These are phyloP conservation scores for Kluyveromyces aestuarii DNA, from an alignment of 805 yeast species.

Conservation along the genomic window DNA sequence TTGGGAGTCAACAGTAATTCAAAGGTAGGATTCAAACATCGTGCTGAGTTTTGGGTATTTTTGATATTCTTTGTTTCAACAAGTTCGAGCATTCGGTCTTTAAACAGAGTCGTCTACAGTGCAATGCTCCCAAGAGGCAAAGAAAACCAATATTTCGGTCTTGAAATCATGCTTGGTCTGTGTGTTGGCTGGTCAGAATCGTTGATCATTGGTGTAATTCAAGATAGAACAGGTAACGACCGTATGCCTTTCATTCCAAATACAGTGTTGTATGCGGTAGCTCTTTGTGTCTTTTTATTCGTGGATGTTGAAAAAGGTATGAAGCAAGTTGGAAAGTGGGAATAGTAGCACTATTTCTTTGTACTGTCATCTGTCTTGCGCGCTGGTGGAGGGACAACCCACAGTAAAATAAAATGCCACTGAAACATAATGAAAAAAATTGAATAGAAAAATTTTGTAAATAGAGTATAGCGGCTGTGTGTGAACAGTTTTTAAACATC, in stretches of 20 bases:
- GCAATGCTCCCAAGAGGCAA: constrained; percentile 33
- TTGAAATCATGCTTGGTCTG: constrained; percentile 33
- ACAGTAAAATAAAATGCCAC: too few relatives aligned
- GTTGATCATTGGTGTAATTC: constrained; percentile 32
- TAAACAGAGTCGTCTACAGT: constrained; percentile 32
- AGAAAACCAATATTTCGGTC: constrained; percentile 36
- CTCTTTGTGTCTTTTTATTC: constrained; percentile 19
- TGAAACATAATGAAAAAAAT: too few relatives aligned
- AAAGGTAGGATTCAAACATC: constrained; percentile 31
- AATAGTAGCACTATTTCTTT: not conserved
- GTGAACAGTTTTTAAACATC: too few relatives aligned
- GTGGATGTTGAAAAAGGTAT: constrained; percentile 30
- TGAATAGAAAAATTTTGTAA: too few relatives aligned
- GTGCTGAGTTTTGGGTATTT: constrained; percentile 37
- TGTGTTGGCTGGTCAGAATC: constrained; percentile 36
- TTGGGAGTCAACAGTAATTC: constrained; percentile 25
- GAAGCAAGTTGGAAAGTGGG: constrained; percentile 12
- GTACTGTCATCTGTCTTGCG: too few relatives aligned
- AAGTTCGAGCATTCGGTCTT: constrained; percentile 30
- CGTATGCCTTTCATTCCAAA: constrained; percentile 33
- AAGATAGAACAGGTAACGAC: constrained; percentile 31
- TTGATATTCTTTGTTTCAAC: constrained; percentile 30
- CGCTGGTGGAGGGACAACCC: too few relatives aligned
- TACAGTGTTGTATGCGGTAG: constrained; percentile 22
- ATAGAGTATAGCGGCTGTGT: too few relatives aligned